A percentile compares a stretch with the other conserved stretches of the same genome.
phyloP scores from a whole-genome alignment of 2,329 filamentous ascomycete species.

The Trichothecium sympodiale region DNA sequence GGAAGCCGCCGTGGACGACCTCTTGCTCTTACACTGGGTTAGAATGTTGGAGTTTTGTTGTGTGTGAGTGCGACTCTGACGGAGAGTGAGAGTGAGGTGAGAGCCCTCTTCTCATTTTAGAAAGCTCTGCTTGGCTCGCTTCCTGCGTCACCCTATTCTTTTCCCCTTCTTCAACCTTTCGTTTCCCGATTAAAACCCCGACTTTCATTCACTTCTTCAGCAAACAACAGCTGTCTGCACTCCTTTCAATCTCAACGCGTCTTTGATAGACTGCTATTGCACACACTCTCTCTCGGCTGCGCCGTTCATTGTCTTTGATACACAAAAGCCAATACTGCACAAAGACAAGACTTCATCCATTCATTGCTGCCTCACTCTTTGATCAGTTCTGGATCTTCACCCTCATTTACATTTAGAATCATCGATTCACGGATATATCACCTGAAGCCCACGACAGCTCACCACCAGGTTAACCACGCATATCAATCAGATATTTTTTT shows the following conservation, averaged over 20 bases:
- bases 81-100: too few species aligned
- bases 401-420: constrained; percentile 1
- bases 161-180: too few species aligned
- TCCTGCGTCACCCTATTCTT: too few species aligned
- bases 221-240: constrained; percentile 22
- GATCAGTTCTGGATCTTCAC: constrained; percentile 8
- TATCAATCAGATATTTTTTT: too few species aligned
- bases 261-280: constrained; percentile 38
- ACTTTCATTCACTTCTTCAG: constrained; percentile 4
- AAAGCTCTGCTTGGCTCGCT: too few species aligned
- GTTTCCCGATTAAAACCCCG: background rate
- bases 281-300: constrained; percentile 21
- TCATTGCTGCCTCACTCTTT: background rate
- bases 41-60: too few species aligned
- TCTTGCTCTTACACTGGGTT: too few species aligned
- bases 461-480: background rate
- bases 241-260: constrained; percentile 28
- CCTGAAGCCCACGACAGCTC: constrained; percentile 1
- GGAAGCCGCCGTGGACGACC: too few species aligned
- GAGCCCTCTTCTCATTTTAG: too few species aligned
- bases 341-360: constrained; percentile 3
- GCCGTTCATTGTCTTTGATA: constrained; percentile 11
- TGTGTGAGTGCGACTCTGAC: too few species aligned
- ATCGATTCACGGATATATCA: background rate
- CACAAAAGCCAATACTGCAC: too few species aligned